These are phyloP conservation scores for Daedaleopsis nitida DNA, from an alignment of 768 basidiomycete species.

Conservation along the genomic window DNA sequence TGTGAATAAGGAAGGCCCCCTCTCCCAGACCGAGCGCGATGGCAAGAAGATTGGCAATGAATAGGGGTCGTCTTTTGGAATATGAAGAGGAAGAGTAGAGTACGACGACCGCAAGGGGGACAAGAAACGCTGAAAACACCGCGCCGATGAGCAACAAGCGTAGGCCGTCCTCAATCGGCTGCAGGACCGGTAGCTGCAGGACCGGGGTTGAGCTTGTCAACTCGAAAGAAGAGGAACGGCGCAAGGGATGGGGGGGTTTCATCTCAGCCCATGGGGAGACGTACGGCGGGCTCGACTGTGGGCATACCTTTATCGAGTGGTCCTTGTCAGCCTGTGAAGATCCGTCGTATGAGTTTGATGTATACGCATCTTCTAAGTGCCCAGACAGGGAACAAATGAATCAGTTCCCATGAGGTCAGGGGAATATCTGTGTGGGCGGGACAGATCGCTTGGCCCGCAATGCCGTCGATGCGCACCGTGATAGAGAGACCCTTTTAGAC, in stretches of 20 bases:
- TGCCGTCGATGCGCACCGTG: too few species aligned
- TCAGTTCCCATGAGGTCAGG: too few species aligned
- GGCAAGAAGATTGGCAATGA: conserved; percentile 26
- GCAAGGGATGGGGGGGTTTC: not conserved
- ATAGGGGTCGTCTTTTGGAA: conserved; percentile 23
- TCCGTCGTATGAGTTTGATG: too few species aligned
- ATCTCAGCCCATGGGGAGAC: too few species aligned
- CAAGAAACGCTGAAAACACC: not conserved
- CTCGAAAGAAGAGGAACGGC: not conserved
- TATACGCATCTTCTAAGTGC: too few species aligned
- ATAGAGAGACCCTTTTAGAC: too few species aligned
- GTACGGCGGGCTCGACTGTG: too few species aligned
- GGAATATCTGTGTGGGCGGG: too few species aligned
- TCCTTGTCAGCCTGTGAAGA: too few species aligned
- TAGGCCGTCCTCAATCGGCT: not conserved
- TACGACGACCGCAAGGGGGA: conserved; percentile 14
- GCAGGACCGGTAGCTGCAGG: not conserved
- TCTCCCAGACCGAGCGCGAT: conserved; percentile 3
- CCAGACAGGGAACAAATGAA: too few species aligned
- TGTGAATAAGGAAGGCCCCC: not conserved
- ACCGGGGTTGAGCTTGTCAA: not conserved
- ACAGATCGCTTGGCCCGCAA: too few species aligned
- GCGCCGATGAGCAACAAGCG: not conserved
- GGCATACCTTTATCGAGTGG: too few species aligned
- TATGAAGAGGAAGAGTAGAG: conserved; percentile 25